Conservation (phyloP, 345 rosid species). For the Stellera chamaejasme region DNA sequence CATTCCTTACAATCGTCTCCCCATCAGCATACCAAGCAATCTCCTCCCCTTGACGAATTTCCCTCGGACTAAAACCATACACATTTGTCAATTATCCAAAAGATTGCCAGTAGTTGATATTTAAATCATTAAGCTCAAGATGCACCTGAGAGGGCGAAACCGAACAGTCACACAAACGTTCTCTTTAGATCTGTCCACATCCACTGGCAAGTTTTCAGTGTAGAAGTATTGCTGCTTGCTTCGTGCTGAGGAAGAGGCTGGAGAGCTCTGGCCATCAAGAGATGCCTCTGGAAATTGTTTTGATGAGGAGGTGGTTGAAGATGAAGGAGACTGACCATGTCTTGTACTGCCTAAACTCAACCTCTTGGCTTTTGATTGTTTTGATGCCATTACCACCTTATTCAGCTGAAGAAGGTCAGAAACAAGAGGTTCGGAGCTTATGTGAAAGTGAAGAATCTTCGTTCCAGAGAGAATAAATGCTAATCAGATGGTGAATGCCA, state of each 20-base stretch:
- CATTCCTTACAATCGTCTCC: slow-evolving; percentile 83
- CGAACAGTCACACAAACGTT: slow-evolving; percentile 94
- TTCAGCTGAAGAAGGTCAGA: slow-evolving; percentile 17
- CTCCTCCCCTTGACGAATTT: slow-evolving; percentile 97
- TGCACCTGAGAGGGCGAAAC: slow-evolving; percentile 90
- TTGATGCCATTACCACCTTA: slow-evolving; percentile 60
- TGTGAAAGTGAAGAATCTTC: slow-evolving; percentile 3
- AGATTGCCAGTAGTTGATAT: slow-evolving; percentile 8
- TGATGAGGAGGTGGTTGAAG: slow-evolving; percentile 90
- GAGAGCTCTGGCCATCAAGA: slow-evolving; percentile 85
- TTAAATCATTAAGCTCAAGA: not conserved
- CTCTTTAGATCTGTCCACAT: slow-evolving; percentile 60
- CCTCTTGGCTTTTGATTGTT: slow-evolving; percentile 52
- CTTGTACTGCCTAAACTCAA: slow-evolving; percentile 32
- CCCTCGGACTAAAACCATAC: slow-evolving; percentile 63
- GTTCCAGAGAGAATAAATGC: not conserved
- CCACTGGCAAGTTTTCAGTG: slow-evolving; percentile 37
- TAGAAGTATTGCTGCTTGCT: slow-evolving; percentile 70
- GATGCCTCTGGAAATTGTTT: slow-evolving; percentile 72
- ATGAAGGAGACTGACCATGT: slow-evolving; percentile 67
- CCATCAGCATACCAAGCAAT: slow-evolving; percentile 99
- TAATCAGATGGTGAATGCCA: not conserved
- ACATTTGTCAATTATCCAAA: slow-evolving; percentile 15
- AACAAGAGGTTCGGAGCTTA: slow-evolving; percentile 2
- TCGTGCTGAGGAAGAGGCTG: slow-evolving; percentile 87